Evolutionary conservation across 805 yeast genomes (phyloP), one percentile per base, ranked within the genome.

Genomic region (Peterozyma xylosa): DNA sequence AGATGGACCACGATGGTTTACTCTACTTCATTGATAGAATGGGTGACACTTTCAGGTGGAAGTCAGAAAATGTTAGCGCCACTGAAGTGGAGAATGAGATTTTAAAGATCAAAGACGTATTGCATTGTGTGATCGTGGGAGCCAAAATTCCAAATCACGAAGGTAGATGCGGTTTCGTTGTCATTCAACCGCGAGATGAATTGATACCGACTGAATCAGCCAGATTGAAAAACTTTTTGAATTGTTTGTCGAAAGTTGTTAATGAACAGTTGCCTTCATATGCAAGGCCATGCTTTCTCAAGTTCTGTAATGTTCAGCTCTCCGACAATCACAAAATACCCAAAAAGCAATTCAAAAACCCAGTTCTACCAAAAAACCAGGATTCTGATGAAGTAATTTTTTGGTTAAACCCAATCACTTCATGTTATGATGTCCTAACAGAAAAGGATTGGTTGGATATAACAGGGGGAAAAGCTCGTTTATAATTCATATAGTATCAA

Each of bases 21-120:
- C 72, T 84, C 59, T 87, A 83, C 63, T 90, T 90, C 62, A 87
- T 89, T 38, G 98, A 90, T 67, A 71, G 98, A 56, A 65, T 91
- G 56, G 98, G 98, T 36, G 98, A 90, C 58, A 91, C 97, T 0
- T 90, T 86, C 68, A 73, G 98, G 53, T 90, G 98, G 98, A 91
- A 88, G 66, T 84, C 95, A 2, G 98, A 90, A 65, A 90, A 90
- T 60, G 96, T 91, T 10, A 80, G 93, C 14, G 89, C 97, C 11
- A 82, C 90, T 32, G 97, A 90, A 65, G 96, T 90, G 35, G 97
- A 91, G 58, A 85, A 82, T 56, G 82, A 80, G 57, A 62, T 86
- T 29, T 71, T 75, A 62, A 58, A 67, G 41, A 46, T 64, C 4
- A 59, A 66, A 29, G 65, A 60, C 18, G 66, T 84, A 39, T 72